Percentiles rank a stretch among this genome's conserved stretches.
phyloP scores from a whole-genome alignment of 306 rosid species.

The Abrus pulchellus region DNA sequence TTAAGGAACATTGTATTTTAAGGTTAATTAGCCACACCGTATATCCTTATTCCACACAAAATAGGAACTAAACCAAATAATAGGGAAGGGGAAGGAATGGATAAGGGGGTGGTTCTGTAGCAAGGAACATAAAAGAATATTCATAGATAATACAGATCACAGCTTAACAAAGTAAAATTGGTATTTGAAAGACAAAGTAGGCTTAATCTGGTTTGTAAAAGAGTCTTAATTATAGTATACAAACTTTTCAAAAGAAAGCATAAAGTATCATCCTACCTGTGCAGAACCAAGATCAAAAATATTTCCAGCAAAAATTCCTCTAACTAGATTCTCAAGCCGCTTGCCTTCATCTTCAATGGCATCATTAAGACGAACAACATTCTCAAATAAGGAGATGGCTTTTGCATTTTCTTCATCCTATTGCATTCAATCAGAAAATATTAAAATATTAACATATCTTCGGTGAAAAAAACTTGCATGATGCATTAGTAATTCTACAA shows the following conservation, averaged over 20 bases:
- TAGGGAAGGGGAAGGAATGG: slow-evolving; percentile 24
- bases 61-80: slow-evolving; percentile 13
- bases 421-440: slow-evolving; percentile 44
- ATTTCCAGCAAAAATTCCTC: slow-evolving; percentile 95
- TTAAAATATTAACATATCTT: slow-evolving; percentile 38
- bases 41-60: background rate
- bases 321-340: slow-evolving; percentile 81
- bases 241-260: slow-evolving; percentile 28
- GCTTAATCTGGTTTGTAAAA: slow-evolving; percentile 21
- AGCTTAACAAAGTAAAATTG: slow-evolving; percentile 4
- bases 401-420: slow-evolving; percentile 98
- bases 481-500: slow-evolving; percentile 12
- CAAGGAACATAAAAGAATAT: slow-evolving; percentile 16
- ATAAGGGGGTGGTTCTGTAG: slow-evolving; percentile 9
- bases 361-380: slow-evolving; percentile 76
- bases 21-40: slow-evolving; percentile 27
- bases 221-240: slow-evolving; percentile 15
- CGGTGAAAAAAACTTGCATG: slow-evolving; percentile 25
- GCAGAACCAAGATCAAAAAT: slow-evolving; percentile 99
- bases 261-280: slow-evolving; percentile 61
- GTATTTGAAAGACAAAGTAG: background rate
- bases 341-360: slow-evolving; percentile 90
- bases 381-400: slow-evolving; percentile 79
- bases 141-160: slow-evolving; percentile 27
- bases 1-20: slow-evolving; percentile 3